Conservation (phyloP, 2,329 filamentous ascomycete genomes). For the Alternaria burnsii region DNA sequence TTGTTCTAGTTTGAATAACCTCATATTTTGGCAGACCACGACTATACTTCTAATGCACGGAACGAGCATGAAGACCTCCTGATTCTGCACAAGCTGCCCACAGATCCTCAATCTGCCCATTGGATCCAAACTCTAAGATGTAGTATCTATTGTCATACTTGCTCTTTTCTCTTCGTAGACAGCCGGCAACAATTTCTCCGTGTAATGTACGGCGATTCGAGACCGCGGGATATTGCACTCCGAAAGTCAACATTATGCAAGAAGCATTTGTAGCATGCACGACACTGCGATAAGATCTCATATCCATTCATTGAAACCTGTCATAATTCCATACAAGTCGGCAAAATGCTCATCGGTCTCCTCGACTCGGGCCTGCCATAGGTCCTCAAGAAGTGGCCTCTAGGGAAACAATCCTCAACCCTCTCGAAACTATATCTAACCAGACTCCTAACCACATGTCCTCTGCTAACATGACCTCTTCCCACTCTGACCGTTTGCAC, state of each 20-base stretch:
- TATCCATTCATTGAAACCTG: neutral
- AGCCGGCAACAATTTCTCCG: no score
- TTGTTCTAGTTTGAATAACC: no score
- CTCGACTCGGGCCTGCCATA: conserved; percentile 8
- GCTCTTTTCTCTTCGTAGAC: no score
- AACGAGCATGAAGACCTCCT: neutral
- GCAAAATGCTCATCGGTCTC: neutral
- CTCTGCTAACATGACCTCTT: conserved; percentile 11
- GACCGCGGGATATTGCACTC: neutral
- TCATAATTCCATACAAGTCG: conserved; percentile 6
- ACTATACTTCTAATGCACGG: no score
- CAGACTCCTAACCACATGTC: conserved; percentile 10
- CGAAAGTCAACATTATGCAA: neutral
- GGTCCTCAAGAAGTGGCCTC: conserved; percentile 9
- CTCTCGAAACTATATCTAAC: conserved; percentile 11
- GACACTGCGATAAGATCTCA: neutral
- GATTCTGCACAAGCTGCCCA: no score
- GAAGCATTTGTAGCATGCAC: neutral
- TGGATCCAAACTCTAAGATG: no score
- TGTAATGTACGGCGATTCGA: no score
- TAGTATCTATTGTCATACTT: no score
- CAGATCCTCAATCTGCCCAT: no score
- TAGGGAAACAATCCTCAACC: conserved; percentile 11
- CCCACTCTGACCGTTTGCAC: conserved; percentile 10
- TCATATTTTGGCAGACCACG: no score